phyloP scores from a whole-genome alignment of 2,329 filamentous ascomycete genomes.

The Cladosporium sp. region DNA sequence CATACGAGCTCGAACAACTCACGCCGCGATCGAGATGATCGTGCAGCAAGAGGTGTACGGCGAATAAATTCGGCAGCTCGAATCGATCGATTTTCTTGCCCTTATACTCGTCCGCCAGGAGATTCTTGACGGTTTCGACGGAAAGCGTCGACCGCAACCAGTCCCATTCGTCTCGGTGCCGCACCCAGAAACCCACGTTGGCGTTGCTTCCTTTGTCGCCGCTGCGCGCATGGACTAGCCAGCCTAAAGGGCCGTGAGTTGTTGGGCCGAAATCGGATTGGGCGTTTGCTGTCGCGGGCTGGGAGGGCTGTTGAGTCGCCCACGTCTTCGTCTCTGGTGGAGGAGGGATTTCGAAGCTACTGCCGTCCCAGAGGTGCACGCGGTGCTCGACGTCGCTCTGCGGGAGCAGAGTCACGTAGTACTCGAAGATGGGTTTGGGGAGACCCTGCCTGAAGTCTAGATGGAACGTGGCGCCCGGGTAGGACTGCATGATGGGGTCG shows the following conservation, averaged over 20 bases:
- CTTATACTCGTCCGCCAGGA: constrained; percentile 32
- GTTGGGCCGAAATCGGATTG: constrained; percentile 33
- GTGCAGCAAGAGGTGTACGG: constrained; percentile 33
- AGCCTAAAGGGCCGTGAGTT: constrained; percentile 34
- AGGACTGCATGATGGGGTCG: constrained; percentile 41
- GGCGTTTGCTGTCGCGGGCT: constrained; percentile 16
- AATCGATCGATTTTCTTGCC: constrained; percentile 33
- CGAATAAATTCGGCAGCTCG: constrained; percentile 29
- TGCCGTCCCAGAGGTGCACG: constrained; percentile 26
- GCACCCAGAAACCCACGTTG: constrained; percentile 40
- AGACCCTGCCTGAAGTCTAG: constrained; percentile 37
- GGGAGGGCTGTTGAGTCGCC: constrained; percentile 33
- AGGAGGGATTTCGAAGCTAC: constrained; percentile 30
- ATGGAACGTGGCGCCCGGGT: constrained; percentile 30
- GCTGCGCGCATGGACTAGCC: constrained; percentile 31
- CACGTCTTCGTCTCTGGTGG: constrained; percentile 30
- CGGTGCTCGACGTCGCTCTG: constrained; percentile 26
- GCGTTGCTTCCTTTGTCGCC: constrained; percentile 33
- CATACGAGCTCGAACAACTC: constrained; percentile 27
- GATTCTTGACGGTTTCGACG: constrained; percentile 22
- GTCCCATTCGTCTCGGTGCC: constrained; percentile 29
- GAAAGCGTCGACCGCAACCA: constrained; percentile 30
- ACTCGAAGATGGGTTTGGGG: constrained; percentile 38
- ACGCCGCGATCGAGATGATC: constrained; percentile 33
- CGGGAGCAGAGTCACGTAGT: constrained; percentile 37